Base-by-base conservation (phyloP, 148 eudicot genomes). In the Pharnaceum exiguum region DNA sequence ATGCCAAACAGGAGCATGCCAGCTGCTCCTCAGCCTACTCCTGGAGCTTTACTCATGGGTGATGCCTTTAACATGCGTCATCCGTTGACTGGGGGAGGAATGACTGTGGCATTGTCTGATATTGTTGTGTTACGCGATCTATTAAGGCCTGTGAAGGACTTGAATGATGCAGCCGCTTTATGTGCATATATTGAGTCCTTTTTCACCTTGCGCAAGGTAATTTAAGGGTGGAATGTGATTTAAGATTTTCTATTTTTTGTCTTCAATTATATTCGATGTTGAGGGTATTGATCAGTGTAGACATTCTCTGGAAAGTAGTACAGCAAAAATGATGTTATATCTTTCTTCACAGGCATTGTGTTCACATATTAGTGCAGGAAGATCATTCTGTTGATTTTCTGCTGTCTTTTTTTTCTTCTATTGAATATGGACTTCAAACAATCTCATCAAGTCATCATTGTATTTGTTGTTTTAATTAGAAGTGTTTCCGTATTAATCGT, bases 41-140 rank as follows among this genome's bases (percentile, higher is more conserved):
- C 96, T 60, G 93, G 96, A 22, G 96, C 96, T 21, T 62, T 88
- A 26, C 51, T 88, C 19, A 49, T 88, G 81, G 96, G 96, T 7
- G 96, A 88, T 66, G 93, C 96, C 50, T 79, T 88, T 73, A 88
- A 87, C 77, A 87, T 84, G 90, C 90, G 90, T 18, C 95, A 87
- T 79, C 95, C 95, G 46, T 73, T 86, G 63, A 84, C 88, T 27
- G 91, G 96, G 25, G 96, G 96, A 58, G 96, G 96, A 55, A 88
- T 88, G 96, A 88, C 91, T 0, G 96, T 88, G 28, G 96, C 91
- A 28, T 76, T 88, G 46, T 79, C 86, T 16, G 91, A 88, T 58
- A 74, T 88, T 42, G 86, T 79, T 13, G 68, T 88, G 39, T 66
- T 88, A 10, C 72, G 77, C 25, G 68, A 84, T 72, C 86, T 88